Evolutionary conservation across 371 early-diverging fungal genomes (phyloP), one percentile per base, ranked within the genome.

Genomic region (Thermomucor indicae-seudaticae): DNA sequence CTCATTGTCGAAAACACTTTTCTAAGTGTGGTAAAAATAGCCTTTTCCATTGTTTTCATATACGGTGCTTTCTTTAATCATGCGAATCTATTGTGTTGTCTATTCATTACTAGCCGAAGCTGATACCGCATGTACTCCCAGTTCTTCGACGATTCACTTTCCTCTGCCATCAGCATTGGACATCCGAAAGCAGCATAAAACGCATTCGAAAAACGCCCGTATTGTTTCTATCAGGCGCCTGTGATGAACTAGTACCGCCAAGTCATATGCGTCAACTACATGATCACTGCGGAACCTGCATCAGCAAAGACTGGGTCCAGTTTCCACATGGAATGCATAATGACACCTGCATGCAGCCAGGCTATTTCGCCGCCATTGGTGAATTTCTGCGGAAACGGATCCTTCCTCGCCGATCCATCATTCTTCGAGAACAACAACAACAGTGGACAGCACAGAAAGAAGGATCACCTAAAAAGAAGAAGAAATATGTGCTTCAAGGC

Each of bases 1-100:
- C 48, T 96, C 11, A 88, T 96, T 17, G 62, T 97, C 27, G 97
- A 97, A 63, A 97, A 97, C 77, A 97, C 97, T 1, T 97, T 97
- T 64, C 54, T 90, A 37, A 91, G 87, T 43, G 63, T 97, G 63
- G 89, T 86, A 82, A 75, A 32, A 32, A 32, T 32, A 32, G 14
- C 32, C 10, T 14, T 32, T 32, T n/a, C n/a, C n/a, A n/a, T n/a
- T n/a, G n/a, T n/a, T n/a, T n/a, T n/a, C n/a, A n/a, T n/a, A n/a
- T n/a, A n/a, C n/a, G n/a, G n/a, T n/a, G n/a, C n/a, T n/a, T n/a
- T n/a, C n/a, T n/a, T n/a, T n/a, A n/a, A n/a, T n/a, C n/a, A n/a
- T n/a, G n/a, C n/a, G n/a, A n/a, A n/a, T n/a, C n/a, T 28, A 50
- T 16, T 41, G 10, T 6, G 11, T 11, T 29, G 12, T 17, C 41